Evolutionary conservation across 2,329 filamentous ascomycete species (phyloP).

Genomic region (Graphilbum sp.): DNA sequence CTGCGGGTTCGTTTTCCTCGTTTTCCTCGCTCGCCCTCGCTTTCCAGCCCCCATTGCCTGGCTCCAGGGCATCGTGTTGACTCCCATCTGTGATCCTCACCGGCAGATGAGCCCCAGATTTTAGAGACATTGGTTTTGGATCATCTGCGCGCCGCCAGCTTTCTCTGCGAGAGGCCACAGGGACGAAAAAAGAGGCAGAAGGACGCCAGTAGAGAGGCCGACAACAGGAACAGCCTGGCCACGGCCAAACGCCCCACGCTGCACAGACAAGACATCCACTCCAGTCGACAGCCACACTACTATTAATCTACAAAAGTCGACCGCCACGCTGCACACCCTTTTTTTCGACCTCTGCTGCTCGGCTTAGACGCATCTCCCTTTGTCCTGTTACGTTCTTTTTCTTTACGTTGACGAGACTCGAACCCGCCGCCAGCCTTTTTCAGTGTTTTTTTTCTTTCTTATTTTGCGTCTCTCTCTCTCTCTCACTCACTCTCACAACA

Average conservation of each 20-base stretch:
- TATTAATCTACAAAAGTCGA: background rate
- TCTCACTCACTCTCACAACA: no score
- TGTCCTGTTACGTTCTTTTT: background rate
- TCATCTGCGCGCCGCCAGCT: background rate
- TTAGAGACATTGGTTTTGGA: constrained; percentile 5
- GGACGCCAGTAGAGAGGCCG: background rate
- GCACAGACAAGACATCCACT: background rate
- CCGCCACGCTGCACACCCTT: background rate
- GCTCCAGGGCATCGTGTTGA: background rate
- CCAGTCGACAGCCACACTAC: background rate
- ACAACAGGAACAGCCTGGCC: no score
- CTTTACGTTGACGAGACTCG: background rate
- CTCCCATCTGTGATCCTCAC: background rate
- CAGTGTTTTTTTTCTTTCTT: background rate
- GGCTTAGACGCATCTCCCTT: background rate
- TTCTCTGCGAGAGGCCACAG: constrained; percentile 1
- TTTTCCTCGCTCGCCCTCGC: background rate
- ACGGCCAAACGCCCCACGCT: background rate
- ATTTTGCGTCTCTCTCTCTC: constrained; percentile 7
- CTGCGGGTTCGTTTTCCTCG: background rate
- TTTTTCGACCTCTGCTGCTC: background rate
- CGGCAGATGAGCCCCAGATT: constrained; percentile 3
- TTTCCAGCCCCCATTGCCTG: background rate
- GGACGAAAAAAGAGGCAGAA: background rate
- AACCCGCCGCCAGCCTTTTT: background rate